Base-by-base conservation (phyloP, 106 monocot species). In the Dendrobium chrysotoxum region DNA sequence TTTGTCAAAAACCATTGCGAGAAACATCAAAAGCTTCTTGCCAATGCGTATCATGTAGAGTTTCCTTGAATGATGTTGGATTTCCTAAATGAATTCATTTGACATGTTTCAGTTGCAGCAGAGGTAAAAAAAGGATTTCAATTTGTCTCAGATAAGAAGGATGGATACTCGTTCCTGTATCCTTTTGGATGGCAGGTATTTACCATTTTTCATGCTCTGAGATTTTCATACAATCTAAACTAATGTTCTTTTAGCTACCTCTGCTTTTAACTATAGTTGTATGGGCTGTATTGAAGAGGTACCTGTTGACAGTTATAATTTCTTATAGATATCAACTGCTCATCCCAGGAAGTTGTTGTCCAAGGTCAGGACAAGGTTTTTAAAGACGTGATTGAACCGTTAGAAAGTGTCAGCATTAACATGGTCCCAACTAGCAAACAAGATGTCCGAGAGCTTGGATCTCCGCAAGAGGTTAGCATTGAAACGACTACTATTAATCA, bases 141-240 rank as follows among this genome's bases (percentile, higher is more conserved):
- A 86, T 55, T 81, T 38, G 94, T 91, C 77, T 50, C 79, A 38
- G 97, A 97, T 86, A 85, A 84, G 72, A 94, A 92, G 82, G 89
- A 94, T 86, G 94, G 94, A 26, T 97, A 97, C 81, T 70, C 87
- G 40, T 97, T 97, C 71, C 80, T 92, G 53, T 94, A 97, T 83
- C 97, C 97, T 21, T 97, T 94, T 82, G 97, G 94, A 82, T 97
- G 97, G 94, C 91, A 97, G 90, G 97, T 92, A 74, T 54, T 11
- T 42, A 26, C 53, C 2, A 20, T 18, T 35, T 40, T 40, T 50
- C 6, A 30, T 68, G 3, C 42, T 35, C 0, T 53, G 4, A 31
- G 55, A 72, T 28, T 50, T 80, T 57, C 28, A 21, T 38, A 31
- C 28, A 71, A n/a, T 75, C 25, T 28, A 57, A 75, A 42, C 1